Base-by-base conservation (phyloP, 2,329 filamentous ascomycete species). In the Penicillium sumatraense region DNA sequence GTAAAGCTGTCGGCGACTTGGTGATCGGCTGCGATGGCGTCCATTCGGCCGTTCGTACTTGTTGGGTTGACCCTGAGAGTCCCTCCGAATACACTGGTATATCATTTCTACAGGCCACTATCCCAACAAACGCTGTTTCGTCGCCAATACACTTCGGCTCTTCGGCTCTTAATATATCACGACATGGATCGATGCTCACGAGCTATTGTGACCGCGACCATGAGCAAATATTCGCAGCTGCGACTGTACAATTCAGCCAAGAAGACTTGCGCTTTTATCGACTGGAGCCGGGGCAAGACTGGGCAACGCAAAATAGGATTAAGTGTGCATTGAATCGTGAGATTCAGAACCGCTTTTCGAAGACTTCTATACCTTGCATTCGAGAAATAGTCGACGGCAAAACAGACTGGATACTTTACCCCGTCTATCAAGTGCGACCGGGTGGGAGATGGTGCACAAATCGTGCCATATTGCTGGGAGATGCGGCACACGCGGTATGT, bases 401-500 rank as follows among this genome's bases (percentile, higher is more conserved):
- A 18, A 64, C 67, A 4, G 72, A 74, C 16, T 77, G 76, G 72
- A 72, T 71, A 57, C 59, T 80, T n/a, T 80, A 78, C 56, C 78
- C 78, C 0, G 75, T 80, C 1, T 78, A 77, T 54, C 69, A 74
- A 38, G 66, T 80, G 2, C 68, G 62, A 2, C 69, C 72, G 0
- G 68, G 70, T 8, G 75, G 73, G 5, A 68, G 63, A 20, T 80
- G 77, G 77, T 69, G 59, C 38, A 72, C 69, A 5, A 70, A 74
- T n/a, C 68, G 75, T 4, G 71, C 72, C 3, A 67, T 80, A 20
- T 58, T 80, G 5, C 59, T 80, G 3, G 78, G 78, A 4, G 78
- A 81, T 66, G 77, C 78, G 23, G 78, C 77, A 4, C 78, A 80
- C 57, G 78, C 77, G 31, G 77, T 78, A 70, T 47, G 75, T 20